Base-by-base conservation (phyloP, 75 land plant genomes). In the Gnetum montanum region DNA sequence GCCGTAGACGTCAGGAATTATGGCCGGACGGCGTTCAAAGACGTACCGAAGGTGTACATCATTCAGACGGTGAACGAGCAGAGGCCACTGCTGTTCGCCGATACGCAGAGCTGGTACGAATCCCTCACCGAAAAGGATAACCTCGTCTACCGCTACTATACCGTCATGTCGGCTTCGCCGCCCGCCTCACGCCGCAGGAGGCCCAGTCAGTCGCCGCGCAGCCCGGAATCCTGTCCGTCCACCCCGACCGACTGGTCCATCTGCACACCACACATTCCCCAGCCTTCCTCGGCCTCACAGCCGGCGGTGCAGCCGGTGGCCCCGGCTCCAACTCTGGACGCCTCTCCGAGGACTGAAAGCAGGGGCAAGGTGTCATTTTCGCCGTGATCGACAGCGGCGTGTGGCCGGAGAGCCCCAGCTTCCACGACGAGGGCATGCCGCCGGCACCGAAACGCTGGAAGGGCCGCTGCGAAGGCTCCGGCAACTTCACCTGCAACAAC, bases 371-470 rank as follows among this genome's bases (percentile, higher is more conserved):
- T 13, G 38, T 36, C 12, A 36, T 36, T 8, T 8, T 36, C 12
- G 38, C 12, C 7, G 12, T 36, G 7, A 8, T 36, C 12, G 38
- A 36, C 38, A 26, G 63, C 45, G 67, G 67, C 8, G 41, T 65
- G 15, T 65, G 67, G 67, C 67, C 67, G 15, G 67, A 65, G 62
- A 41, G 48, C 24, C 28, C 54, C 24, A 65, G 67, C 67, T 65
- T 65, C 62, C 43, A 28, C 4, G 67, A 65, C 33, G 61, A 65
- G 12, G 49, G 57, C 12, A 36, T 65, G 49, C 3, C n/a, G 4
- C 44, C 28, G 3, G 57, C 46, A 6, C 67, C 67, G 18, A 18
- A 31, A 8, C 22, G 24, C 5, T 65, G 60, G 60, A 55, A 56
- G 24, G 67, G 67, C 0, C 35, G 4, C 27, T 65, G 67, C 60